A percentile compares a stretch with the other conserved stretches of the same genome.
These are phyloP conservation scores for Coleophoma cylindrospora DNA, from an alignment of 2,329 filamentous ascomycete genomes.

Conservation along the genomic window DNA sequence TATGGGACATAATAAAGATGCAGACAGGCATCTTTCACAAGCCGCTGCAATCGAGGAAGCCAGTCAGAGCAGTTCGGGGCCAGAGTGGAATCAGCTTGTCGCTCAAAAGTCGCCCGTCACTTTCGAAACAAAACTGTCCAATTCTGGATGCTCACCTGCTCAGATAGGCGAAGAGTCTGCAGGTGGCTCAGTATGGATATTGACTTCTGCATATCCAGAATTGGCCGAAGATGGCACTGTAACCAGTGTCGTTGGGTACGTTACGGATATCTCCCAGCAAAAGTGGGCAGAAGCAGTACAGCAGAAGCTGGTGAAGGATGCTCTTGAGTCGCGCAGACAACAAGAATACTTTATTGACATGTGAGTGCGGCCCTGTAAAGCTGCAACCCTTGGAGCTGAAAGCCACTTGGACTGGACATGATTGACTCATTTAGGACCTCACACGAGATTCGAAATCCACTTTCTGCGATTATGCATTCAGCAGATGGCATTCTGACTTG, in stretches of 20 bases:
- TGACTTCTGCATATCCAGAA: neutral
- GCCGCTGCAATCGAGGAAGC: neutral
- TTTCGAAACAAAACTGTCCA: neutral
- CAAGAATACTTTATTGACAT: conserved; percentile 1
- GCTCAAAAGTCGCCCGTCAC: neutral
- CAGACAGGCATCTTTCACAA: neutral
- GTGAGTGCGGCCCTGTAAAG: neutral
- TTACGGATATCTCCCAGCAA: neutral
- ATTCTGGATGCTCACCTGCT: neutral
- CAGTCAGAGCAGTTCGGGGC: neutral
- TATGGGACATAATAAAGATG: neutral
- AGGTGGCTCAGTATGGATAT: neutral
- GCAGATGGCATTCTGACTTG: neutral
- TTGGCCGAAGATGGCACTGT: neutral
- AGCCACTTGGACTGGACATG: neutral
- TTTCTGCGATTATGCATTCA: neutral
- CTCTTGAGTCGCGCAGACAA: neutral
- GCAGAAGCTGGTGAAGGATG: neutral
- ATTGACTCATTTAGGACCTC: neutral
- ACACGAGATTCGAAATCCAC: neutral
- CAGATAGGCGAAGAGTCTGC: neutral
- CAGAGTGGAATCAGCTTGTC: neutral
- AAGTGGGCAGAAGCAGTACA: neutral
- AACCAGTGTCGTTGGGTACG: neutral
- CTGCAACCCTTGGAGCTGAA: too few species aligned